Percentiles rank a stretch among this genome's conserved stretches.
Evolutionary conservation across 805 yeast species (phyloP).

Genomic region (Ogataea paraovalis): DNA sequence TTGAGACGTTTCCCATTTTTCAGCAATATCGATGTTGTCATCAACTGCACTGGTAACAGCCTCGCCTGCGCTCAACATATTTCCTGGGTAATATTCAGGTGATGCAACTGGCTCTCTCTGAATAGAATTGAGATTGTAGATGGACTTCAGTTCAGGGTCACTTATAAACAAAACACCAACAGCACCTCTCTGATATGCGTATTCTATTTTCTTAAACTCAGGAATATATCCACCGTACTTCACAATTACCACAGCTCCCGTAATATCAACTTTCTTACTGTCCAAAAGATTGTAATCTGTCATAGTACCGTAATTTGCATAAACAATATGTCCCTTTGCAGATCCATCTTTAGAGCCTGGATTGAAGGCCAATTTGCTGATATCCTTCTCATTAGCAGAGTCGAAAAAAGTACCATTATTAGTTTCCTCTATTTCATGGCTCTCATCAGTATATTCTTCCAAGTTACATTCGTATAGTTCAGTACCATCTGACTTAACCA

Average conservation of each 20-base stretch:
- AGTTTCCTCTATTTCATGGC: conserved; percentile 3
- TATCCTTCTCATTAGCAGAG: conserved; percentile 18
- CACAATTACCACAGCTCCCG: conserved; percentile 54
- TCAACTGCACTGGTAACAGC: conserved; percentile 32
- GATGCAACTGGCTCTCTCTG: conserved; percentile 53
- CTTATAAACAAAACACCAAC: conserved; percentile 66
- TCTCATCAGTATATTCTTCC: conserved; percentile 15
- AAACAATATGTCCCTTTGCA: conserved; percentile 50
- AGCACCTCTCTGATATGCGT: conserved; percentile 57
- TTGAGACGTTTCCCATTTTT: conserved; percentile 41
- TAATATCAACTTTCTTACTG: conserved; percentile 35
- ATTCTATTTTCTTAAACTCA: conserved; percentile 46
- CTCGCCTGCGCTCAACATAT: conserved; percentile 78
- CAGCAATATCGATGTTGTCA: conserved; percentile 36
- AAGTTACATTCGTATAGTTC: conserved; percentile 19
- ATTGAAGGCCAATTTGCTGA: conserved; percentile 52
- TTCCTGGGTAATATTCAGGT: conserved; percentile 66
- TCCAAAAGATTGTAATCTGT: conserved; percentile 47
- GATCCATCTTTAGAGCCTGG: conserved; percentile 64
- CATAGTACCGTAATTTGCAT: conserved; percentile 61
- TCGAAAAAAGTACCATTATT: conserved; percentile 3
- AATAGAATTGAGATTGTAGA: conserved; percentile 41
- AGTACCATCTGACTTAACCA: conserved; percentile 18
- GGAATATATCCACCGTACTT: conserved; percentile 52
- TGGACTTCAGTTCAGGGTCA: conserved; percentile 30